Evolutionary conservation across 768 basidiomycete species (phyloP).

Genomic region (Saitozyma sp.): DNA sequence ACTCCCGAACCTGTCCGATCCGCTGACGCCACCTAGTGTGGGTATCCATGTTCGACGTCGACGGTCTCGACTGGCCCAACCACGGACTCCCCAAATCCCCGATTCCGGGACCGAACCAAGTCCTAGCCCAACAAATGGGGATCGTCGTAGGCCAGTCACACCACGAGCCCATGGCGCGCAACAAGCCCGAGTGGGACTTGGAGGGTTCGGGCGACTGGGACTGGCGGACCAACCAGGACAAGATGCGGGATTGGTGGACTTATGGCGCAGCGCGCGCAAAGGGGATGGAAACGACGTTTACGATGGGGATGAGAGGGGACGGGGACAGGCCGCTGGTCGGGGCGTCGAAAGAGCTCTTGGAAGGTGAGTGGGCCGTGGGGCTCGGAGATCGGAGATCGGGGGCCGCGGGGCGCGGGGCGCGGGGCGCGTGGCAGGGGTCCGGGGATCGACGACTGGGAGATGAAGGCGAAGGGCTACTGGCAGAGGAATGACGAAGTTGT

Average conservation of each 20-base stretch:
- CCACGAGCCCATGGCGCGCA: constrained; percentile 74
- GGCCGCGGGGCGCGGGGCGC: too few relatives aligned
- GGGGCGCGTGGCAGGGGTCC: too few relatives aligned
- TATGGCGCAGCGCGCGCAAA: constrained; percentile 63
- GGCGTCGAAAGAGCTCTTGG: constrained; percentile 26
- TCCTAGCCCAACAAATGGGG: constrained; percentile 64
- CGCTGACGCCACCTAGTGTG: constrained; percentile 14
- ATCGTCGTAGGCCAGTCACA: constrained; percentile 72
- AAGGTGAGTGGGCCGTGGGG: too few relatives aligned
- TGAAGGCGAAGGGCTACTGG: too few relatives aligned
- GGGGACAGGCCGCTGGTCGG: constrained; percentile 51
- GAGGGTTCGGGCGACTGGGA: constrained; percentile 66
- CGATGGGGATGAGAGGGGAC: constrained; percentile 66
- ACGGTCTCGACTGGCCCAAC: constrained; percentile 17
- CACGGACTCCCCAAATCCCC: constrained; percentile 14
- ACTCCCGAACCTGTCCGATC: too few relatives aligned
- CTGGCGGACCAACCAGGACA: constrained; percentile 57
- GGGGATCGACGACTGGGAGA: too few relatives aligned
- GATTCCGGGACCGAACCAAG: constrained; percentile 62
- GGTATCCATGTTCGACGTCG: constrained; percentile 29
- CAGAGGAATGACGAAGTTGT: too few relatives aligned
- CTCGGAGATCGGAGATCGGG: too few relatives aligned
- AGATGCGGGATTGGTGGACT: constrained; percentile 65
- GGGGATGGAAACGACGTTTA: constrained; percentile 65
- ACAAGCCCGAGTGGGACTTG: constrained; percentile 65